Evolutionary conservation across 345 rosid genomes (phyloP).

Genomic region (Eucalyptus lansdowneana): DNA sequence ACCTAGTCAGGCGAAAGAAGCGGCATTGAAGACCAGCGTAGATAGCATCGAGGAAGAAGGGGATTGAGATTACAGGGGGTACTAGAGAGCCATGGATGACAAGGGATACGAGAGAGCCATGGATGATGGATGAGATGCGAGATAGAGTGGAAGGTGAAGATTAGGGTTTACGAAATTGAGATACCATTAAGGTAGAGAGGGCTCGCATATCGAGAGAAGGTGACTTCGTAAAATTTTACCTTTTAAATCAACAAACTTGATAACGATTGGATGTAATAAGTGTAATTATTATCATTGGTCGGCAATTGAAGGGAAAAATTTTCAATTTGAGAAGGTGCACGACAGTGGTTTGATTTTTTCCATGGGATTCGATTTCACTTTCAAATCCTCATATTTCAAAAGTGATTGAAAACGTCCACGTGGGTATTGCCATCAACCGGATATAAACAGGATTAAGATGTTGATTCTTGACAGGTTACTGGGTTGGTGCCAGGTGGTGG

Average conservation of each 20-base stretch:
- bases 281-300: background rate
- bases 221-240: background rate
- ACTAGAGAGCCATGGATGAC: no score
- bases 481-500: background rate
- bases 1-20: no score
- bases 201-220: no score
- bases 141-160: no score
- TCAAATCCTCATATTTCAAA: background rate
- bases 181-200: no score
- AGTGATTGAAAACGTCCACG: background rate
- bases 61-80: no score
- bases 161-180: no score
- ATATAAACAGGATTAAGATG: background rate
- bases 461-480: background rate
- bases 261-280: background rate
- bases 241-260: background rate
- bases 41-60: no score
- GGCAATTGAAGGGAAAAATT: background rate
- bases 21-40: no score
- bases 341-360: background rate
- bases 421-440: background rate
- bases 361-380: background rate
- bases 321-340: background rate
- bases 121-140: no score
- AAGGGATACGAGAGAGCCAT: no score